Evolutionary conservation across 2,329 filamentous ascomycete species (phyloP), one percentile per base, ranked within the genome.

Genomic region (Leptodontidium sp.): DNA sequence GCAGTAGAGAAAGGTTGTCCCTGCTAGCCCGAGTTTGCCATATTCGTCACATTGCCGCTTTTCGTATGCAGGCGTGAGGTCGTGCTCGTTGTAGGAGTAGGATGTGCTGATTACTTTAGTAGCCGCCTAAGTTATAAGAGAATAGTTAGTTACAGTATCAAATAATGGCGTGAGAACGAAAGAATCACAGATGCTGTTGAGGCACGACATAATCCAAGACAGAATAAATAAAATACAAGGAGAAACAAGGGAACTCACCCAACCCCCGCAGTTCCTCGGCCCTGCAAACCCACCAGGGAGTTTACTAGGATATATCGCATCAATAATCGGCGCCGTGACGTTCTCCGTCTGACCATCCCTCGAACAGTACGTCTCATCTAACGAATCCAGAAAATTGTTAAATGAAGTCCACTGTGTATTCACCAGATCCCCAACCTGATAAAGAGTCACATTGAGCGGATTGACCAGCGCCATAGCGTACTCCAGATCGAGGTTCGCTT

Each of bases 381-480:
- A 70, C 0, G 81, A 77, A 70, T 83, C 79, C 11, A 82, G 72
- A 64, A 75, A 75, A 43, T 73, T 73, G 43, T 74, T 73, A 61
- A 74, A 68, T 2, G 66, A 70, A 14, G 68, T 68, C 15, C 61
- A 57, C 49, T 67, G 61, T 12, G 29, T 35, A n/a, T 55, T 55
- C 2, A 69, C 50, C 1, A 64, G 14, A 68, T 82, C 80, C 64
- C 80, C 80, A 21, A 79, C 78, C 75, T 84, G 82, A 75, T 84
- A 86, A 29, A 86, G 75, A 43, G 82, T 82, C 29, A 84, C 80
- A 49, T 81, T 78, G 71, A 86, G 85, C 8, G 84, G 85, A 64
- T 80, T 83, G 50, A 86, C 81, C 32, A 86, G 78, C 9, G 83
- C 75, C 78, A 83, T 85, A 62, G 82, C 84, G 72, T 77, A 78